phyloP scores from a whole-genome alignment of 2,329 filamentous ascomycete species.

The Hortaea werneckii region DNA sequence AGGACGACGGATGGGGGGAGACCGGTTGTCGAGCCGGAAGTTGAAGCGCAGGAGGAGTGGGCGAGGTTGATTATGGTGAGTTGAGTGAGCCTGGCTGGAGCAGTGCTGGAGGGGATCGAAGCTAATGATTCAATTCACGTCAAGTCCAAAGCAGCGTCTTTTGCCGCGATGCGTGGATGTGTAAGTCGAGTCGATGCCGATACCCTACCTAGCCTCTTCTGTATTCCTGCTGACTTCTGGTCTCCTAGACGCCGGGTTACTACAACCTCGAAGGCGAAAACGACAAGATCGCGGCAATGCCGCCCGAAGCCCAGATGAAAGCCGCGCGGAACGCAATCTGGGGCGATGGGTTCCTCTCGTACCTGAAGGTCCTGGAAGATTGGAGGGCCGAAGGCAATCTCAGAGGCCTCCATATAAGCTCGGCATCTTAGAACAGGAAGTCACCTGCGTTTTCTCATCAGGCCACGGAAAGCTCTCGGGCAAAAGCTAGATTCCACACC shows the following conservation, averaged over 20 bases:
- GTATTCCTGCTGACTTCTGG: no score
- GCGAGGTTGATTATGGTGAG: conserved; percentile 28
- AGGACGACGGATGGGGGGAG: conserved; percentile 13
- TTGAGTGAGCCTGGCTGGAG: no score
- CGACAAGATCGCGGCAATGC: conserved; percentile 4
- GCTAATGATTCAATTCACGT: no score
- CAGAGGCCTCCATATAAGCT: conserved; percentile 22
- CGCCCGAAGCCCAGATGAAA: conserved; percentile 20
- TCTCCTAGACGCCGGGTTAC: conserved; percentile 41
- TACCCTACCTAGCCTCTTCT: no score
- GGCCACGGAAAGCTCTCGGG: no score
- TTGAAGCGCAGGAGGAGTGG: conserved; percentile 41
- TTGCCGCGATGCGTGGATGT: conserved; percentile 36
- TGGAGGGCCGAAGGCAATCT: conserved; percentile 24
- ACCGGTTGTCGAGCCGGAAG: conserved; percentile 35
- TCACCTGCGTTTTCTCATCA: no score
- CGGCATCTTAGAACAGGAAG: no score
- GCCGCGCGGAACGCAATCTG: conserved; percentile 17
- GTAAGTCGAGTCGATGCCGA: no score
- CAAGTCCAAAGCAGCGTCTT: conserved; percentile 26
- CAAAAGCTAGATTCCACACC: no score
- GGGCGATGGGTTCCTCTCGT: conserved; percentile 22
- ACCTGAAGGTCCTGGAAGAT: conserved; percentile 22
- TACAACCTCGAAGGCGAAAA: conserved; percentile 38
- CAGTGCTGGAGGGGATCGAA: no score